Conservation (phyloP, 805 yeast species). For the Saccharomyces mikatae region DNA sequence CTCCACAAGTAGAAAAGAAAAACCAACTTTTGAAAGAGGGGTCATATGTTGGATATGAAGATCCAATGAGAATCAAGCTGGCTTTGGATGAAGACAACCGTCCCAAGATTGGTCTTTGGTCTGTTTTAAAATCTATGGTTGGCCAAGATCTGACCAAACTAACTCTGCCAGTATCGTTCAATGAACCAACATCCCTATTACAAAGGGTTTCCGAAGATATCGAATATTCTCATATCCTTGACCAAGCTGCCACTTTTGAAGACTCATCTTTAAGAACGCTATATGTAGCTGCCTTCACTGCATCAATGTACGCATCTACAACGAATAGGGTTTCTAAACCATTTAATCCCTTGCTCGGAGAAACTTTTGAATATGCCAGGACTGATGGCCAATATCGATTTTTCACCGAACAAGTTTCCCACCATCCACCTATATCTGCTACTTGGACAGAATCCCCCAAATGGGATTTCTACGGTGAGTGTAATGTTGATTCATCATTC, state of each 20-base stretch:
- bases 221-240: constrained; percentile 74
- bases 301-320: constrained; percentile 90
- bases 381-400: constrained; percentile 82
- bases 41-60: constrained; percentile 74
- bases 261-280: constrained; percentile 78
- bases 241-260: constrained; percentile 62
- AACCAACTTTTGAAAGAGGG: constrained; percentile 30
- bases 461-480: constrained; percentile 94
- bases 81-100: constrained; percentile 73
- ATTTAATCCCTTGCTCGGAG: constrained; percentile 89
- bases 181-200: constrained; percentile 85
- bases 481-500: constrained; percentile 81
- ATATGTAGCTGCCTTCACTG: constrained; percentile 87
- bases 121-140: constrained; percentile 83
- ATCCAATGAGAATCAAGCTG: constrained; percentile 63
- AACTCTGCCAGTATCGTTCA: constrained; percentile 94
- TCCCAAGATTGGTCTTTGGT: constrained; percentile 88
- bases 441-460: constrained; percentile 73
- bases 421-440: constrained; percentile 95
- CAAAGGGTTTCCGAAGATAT: constrained; percentile 94
- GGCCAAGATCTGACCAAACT: constrained; percentile 96
- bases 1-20: constrained; percentile 23
- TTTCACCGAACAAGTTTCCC: constrained; percentile 88
- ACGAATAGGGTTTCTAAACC: constrained; percentile 91
- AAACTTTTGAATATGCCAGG: constrained; percentile 84